Percentiles rank a stretch among this genome's conserved stretches.
These are phyloP conservation scores for Fusarium robinianum DNA, from an alignment of 2,329 filamentous ascomycete genomes.

Conservation along the genomic window DNA sequence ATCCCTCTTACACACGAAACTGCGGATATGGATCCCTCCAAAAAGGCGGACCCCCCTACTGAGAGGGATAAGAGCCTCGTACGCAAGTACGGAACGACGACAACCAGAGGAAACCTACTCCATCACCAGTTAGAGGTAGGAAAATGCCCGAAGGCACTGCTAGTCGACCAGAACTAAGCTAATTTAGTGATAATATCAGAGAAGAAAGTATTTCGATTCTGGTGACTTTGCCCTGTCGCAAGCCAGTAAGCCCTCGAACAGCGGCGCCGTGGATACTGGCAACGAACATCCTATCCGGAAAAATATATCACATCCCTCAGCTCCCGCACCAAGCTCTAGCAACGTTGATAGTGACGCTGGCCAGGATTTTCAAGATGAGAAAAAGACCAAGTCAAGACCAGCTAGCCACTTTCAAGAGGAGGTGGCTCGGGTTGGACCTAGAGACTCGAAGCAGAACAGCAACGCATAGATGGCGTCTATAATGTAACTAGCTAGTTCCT, in stretches of 20 bases:
- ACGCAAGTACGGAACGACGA: slow-evolving; percentile 11
- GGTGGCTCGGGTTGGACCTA: not conserved
- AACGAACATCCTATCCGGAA: slow-evolving; percentile 20
- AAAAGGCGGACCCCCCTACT: not conserved
- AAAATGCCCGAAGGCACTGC: not conserved
- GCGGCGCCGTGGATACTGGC: slow-evolving; percentile 22
- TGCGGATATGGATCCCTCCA: slow-evolving; percentile 1
- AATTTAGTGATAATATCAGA: not conserved
- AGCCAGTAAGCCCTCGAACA: slow-evolving; percentile 22
- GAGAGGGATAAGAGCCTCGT: not conserved
- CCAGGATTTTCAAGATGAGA: not conserved
- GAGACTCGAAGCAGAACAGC: not conserved
- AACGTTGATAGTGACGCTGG: slow-evolving; percentile 10
- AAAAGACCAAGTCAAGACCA: not conserved
- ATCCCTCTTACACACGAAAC: not conserved
- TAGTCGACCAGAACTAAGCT: not conserved
- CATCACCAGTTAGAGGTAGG: slow-evolving; percentile 25
- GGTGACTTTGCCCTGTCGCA: slow-evolving; percentile 29
- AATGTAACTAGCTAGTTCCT: too few relatives aligned
- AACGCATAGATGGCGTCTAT: slow-evolving; percentile 18
- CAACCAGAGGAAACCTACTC: slow-evolving; percentile 19
- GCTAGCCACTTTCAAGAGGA: slow-evolving; percentile 11
- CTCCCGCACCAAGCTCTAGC: slow-evolving; percentile 22
- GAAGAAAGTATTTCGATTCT: slow-evolving; percentile 28
- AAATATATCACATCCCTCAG: slow-evolving; percentile 18